These are phyloP conservation scores for Hibiscus tridactylites DNA, from an alignment of 345 rosid genomes.

Conservation along the genomic window DNA sequence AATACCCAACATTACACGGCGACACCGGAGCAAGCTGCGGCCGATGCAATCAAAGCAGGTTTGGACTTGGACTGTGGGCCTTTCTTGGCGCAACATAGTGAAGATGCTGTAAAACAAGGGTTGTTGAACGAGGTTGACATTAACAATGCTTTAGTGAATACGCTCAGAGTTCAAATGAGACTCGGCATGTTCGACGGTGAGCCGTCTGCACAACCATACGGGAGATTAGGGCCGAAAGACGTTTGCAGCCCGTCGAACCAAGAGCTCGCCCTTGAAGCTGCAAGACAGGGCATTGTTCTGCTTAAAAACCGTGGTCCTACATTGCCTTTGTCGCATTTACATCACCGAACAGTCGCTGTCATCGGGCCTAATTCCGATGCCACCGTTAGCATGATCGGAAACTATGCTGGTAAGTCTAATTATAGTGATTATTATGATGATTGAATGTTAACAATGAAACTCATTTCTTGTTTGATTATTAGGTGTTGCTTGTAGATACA, in stretches of 20 bases:
- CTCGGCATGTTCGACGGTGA: conserved; percentile 82
- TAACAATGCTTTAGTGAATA: conserved; percentile 55
- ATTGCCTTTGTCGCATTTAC: conserved; percentile 56
- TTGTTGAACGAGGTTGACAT: conserved; percentile 47
- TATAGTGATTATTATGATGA: neutral
- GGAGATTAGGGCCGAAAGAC: conserved; percentile 55
- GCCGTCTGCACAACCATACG: conserved; percentile 44
- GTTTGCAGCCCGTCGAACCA: conserved; percentile 69
- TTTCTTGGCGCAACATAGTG: conserved; percentile 42
- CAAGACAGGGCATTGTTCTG: conserved; percentile 83
- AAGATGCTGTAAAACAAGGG: conserved; percentile 38
- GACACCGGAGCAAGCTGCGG: conserved; percentile 84
- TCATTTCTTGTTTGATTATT: neutral
- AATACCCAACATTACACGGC: conserved; percentile 54
- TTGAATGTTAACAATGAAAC: neutral
- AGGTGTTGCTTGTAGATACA: conserved; percentile 69
- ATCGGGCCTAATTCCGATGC: conserved; percentile 78
- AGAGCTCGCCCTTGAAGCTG: conserved; percentile 82
- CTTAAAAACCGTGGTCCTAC: conserved; percentile 52
- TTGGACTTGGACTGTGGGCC: conserved; percentile 90
- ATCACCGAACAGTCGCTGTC: conserved; percentile 53
- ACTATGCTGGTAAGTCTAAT: conserved; percentile 60
- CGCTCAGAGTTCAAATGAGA: conserved; percentile 77
- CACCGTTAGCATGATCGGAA: conserved; percentile 81
- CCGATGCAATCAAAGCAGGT: conserved; percentile 78